phyloP scores from a whole-genome alignment of 306 rosid genomes.

The Pachyrhizus erosus region DNA sequence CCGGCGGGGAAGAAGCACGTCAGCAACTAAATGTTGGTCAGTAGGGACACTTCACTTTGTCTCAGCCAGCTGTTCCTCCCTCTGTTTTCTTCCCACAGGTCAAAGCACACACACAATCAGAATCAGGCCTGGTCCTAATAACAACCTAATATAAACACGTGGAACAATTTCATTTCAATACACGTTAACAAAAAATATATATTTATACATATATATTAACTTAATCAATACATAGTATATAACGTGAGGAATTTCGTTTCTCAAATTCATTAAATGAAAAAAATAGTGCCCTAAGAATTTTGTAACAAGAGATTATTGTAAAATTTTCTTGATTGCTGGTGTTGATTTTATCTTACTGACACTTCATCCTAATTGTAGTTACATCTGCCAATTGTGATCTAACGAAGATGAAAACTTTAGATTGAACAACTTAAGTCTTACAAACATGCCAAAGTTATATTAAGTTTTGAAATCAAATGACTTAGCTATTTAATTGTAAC shows the following conservation, averaged over 20 bases:
- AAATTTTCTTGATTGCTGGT: too few species aligned
- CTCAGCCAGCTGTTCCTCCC: not conserved
- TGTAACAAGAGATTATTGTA: too few species aligned
- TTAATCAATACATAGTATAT: not conserved
- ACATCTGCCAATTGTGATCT: too few species aligned
- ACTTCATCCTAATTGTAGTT: too few species aligned
- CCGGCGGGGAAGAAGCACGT: conserved; percentile 34
- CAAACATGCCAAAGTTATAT: too few species aligned
- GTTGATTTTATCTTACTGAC: too few species aligned
- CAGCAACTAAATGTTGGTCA: conserved; percentile 20
- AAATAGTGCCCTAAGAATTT: too few species aligned
- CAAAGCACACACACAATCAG: not conserved
- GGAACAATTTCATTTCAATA: not conserved
- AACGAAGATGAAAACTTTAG: too few species aligned
- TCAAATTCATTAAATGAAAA: not conserved
- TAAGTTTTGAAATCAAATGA: too few species aligned
- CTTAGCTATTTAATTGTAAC: too few species aligned
- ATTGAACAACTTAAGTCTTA: too few species aligned
- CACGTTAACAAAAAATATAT: not conserved
- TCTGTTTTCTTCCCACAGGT: not conserved
- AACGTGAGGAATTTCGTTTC: not conserved
- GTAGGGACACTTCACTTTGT: conserved; percentile 1
- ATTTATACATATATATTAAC: too few species aligned
- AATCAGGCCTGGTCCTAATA: not conserved
- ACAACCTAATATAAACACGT: not conserved